phyloP scores from a whole-genome alignment of 2,329 filamentous ascomycete species.

The Colletotrichum sp. region DNA sequence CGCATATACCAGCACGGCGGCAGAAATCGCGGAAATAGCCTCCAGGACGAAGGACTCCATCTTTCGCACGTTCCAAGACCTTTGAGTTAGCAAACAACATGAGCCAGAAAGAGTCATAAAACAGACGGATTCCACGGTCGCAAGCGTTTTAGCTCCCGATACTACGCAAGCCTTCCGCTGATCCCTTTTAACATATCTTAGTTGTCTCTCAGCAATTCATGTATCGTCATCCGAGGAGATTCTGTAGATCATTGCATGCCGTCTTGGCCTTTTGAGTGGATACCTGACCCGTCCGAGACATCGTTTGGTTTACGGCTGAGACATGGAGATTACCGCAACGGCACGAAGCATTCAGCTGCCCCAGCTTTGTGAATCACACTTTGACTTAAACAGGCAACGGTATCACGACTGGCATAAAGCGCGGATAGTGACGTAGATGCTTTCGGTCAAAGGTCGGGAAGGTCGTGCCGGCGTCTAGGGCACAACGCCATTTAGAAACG shows the following conservation, averaged over 20 bases:
- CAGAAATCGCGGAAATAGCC: constrained; percentile 22
- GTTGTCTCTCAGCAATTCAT: neutral
- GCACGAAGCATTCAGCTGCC: neutral
- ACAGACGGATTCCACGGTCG: neutral
- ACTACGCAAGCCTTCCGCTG: neutral
- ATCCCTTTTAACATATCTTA: neutral
- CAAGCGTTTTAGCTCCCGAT: neutral
- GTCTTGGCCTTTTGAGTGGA: neutral
- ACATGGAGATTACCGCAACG: neutral
- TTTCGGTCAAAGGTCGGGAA: neutral
- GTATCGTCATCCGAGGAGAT: neutral
- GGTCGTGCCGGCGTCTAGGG: fast-evolving
- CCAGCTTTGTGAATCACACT: neutral
- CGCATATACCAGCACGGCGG: constrained; percentile 9
- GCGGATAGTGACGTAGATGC: neutral
- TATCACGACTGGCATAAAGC: neutral
- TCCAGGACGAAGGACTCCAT: constrained; percentile 19
- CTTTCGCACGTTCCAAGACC: neutral
- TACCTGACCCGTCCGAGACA: neutral
- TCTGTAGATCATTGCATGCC: neutral
- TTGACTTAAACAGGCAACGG: neutral
- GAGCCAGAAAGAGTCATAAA: neutral
- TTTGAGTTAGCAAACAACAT: neutral
- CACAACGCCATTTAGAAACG: neutral
- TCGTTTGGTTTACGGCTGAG: neutral